Evolutionary conservation across 2,329 filamentous ascomycete species (phyloP).

Genomic region (Colletotrichum neosansevieriae): DNA sequence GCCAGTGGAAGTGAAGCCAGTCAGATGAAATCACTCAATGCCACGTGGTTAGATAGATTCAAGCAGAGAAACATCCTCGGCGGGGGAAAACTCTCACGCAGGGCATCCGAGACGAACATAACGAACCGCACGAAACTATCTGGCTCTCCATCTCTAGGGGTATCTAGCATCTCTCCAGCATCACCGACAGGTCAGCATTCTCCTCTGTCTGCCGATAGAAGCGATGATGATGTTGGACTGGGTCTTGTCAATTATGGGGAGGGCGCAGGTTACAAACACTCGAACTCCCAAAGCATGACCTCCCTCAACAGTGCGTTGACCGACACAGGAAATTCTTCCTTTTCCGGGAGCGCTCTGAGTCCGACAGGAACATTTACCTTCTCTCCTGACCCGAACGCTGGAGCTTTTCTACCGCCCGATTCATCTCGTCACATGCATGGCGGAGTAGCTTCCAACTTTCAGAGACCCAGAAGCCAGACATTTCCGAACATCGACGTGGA

Average conservation of each 20-base stretch:
- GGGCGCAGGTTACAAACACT: constrained; percentile 65
- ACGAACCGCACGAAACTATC: constrained; percentile 73
- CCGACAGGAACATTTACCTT: constrained; percentile 81
- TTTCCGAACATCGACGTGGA: constrained; percentile 80
- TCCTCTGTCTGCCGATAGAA: constrained; percentile 77
- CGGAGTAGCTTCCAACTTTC: constrained; percentile 64
- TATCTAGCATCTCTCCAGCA: constrained; percentile 74
- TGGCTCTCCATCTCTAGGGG: constrained; percentile 66
- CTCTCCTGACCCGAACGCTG: constrained; percentile 78
- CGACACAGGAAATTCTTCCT: constrained; percentile 73
- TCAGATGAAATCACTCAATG: constrained; percentile 77
- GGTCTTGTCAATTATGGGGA: constrained; percentile 71
- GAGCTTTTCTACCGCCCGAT: constrained; percentile 68
- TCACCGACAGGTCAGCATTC: constrained; percentile 77
- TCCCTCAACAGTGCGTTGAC: constrained; percentile 77
- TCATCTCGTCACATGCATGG: constrained; percentile 51
- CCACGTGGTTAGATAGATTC: constrained; percentile 93
- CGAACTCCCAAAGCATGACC: constrained; percentile 74
- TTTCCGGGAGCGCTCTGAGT: constrained; percentile 78
- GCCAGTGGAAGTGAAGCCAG: constrained; percentile 74
- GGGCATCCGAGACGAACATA: constrained; percentile 78
- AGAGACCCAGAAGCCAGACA: constrained; percentile 87
- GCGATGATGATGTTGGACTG: constrained; percentile 74
- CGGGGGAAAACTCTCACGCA: constrained; percentile 62
- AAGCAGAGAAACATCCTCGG: constrained; percentile 82